Conservation (phyloP, 768 basidiomycete genomes). For the Collybia mongolica region DNA sequence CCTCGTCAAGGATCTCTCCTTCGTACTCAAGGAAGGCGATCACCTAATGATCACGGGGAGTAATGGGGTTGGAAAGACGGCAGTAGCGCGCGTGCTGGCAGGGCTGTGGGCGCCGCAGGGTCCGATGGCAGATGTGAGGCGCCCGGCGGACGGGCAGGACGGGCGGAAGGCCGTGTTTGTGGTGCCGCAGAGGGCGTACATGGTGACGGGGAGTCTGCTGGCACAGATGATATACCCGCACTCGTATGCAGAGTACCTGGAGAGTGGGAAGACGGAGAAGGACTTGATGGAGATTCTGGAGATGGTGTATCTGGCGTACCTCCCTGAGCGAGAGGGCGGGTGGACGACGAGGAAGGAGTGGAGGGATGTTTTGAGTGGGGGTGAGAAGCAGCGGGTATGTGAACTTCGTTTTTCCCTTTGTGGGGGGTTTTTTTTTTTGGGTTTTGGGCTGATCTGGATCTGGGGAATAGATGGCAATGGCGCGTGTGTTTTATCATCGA, state of each 20-base stretch:
- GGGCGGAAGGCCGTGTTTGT: slow-evolving; percentile 67
- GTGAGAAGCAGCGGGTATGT: slow-evolving; percentile 89
- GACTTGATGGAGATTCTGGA: slow-evolving; percentile 79
- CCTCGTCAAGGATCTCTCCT: slow-evolving; percentile 68
- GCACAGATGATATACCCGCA: slow-evolving; percentile 96
- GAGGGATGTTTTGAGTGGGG: slow-evolving; percentile 94
- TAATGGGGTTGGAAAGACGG: slow-evolving; percentile 91
- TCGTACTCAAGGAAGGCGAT: slow-evolving; percentile 68
- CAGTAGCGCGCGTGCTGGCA: slow-evolving; percentile 85
- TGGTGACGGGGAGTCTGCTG: slow-evolving; percentile 82
- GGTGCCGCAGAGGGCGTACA: slow-evolving; percentile 91
- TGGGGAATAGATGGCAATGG: slow-evolving; percentile 76
- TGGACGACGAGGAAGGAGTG: slow-evolving; percentile 91
- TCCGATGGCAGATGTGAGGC: slow-evolving; percentile 25
- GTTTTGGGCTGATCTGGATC: slow-evolving; percentile 1
- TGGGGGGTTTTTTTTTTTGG: background rate
- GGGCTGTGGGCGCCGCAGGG: slow-evolving; percentile 79
- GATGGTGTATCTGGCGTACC: slow-evolving; percentile 79
- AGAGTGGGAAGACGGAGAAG: slow-evolving; percentile 55
- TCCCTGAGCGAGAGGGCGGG: slow-evolving; percentile 87
- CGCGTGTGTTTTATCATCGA: slow-evolving; percentile 86
- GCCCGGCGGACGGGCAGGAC: slow-evolving; percentile 30
- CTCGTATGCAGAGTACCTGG: slow-evolving; percentile 70
- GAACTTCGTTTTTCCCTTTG: no score
- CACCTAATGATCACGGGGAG: slow-evolving; percentile 93